These are phyloP conservation scores for Fusarium armeniacum DNA, from an alignment of 2,329 filamentous ascomycete species.

Conservation along the genomic window DNA sequence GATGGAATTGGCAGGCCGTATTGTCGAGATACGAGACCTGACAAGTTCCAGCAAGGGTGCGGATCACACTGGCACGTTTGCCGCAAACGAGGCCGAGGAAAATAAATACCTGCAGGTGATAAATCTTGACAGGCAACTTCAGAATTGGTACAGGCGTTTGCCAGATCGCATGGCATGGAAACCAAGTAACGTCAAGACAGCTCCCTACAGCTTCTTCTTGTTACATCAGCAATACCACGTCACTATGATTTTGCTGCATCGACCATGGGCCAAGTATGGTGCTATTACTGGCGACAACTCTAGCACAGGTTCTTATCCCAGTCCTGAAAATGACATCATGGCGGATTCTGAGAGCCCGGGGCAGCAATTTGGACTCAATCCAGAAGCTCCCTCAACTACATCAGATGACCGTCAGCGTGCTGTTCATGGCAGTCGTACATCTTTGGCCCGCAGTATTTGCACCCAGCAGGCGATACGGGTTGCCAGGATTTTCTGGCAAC, in stretches of 20 bases:
- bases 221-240: slow-evolving; percentile 70
- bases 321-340: slow-evolving; percentile 48
- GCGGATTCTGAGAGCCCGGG: slow-evolving; percentile 26
- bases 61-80: slow-evolving; percentile 51
- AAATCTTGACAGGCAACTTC: slow-evolving; percentile 66
- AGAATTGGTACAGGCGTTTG: slow-evolving; percentile 67
- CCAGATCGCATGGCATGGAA: slow-evolving; percentile 65
- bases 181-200: slow-evolving; percentile 64
- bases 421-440: slow-evolving; percentile 59
- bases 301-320: slow-evolving; percentile 53
- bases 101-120: slow-evolving; percentile 65
- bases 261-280: slow-evolving; percentile 67
- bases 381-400: slow-evolving; percentile 44
- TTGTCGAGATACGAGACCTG: slow-evolving; percentile 61
- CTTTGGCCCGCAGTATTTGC: slow-evolving; percentile 65
- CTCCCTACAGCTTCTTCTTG: slow-evolving; percentile 65
- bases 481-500: slow-evolving; percentile 68
- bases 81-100: slow-evolving; percentile 56
- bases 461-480: slow-evolving; percentile 68
- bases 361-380: slow-evolving; percentile 38
- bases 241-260: slow-evolving; percentile 66
- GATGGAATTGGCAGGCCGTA: slow-evolving; percentile 68
- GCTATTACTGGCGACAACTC: slow-evolving; percentile 54
- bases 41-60: slow-evolving; percentile 53
- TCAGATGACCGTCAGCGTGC: slow-evolving; percentile 54